Evolutionary conservation across 805 yeast genomes (phyloP).

Genomic region (Zygotorulaspora florentina): DNA sequence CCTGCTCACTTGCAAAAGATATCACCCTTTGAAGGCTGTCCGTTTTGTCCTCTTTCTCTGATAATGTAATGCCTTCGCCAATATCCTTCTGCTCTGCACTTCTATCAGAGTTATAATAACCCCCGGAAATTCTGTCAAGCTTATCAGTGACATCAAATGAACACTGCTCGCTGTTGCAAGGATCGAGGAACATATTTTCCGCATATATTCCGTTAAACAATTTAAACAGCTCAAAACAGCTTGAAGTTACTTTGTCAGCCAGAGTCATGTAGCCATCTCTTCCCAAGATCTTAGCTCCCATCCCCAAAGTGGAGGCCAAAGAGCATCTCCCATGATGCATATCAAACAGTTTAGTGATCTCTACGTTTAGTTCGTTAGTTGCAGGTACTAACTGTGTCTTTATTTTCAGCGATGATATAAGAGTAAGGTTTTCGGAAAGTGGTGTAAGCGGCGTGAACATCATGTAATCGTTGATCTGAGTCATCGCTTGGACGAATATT

Average conservation of each 20-base stretch:
- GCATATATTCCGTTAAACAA: slow-evolving; percentile 34
- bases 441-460: slow-evolving; percentile 45
- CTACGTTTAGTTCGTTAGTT: slow-evolving; percentile 23
- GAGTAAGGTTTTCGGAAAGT: slow-evolving; percentile 22
- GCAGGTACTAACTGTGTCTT: slow-evolving; percentile 20
- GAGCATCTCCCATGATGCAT: slow-evolving; percentile 50
- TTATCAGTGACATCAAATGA: slow-evolving; percentile 20
- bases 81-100: slow-evolving; percentile 3
- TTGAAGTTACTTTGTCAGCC: slow-evolving; percentile 45
- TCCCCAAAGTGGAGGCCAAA: slow-evolving; percentile 50
- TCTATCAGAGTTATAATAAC: slow-evolving; percentile 14
- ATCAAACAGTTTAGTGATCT: slow-evolving; percentile 34
- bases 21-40: slow-evolving; percentile 4
- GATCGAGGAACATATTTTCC: slow-evolving; percentile 31
- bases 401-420: slow-evolving; percentile 21
- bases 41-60: slow-evolving; percentile 5
- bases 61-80: slow-evolving; percentile 5
- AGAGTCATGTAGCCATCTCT: slow-evolving; percentile 12
- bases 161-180: slow-evolving; percentile 14
- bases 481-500: slow-evolving; percentile 37
- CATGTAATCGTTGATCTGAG: slow-evolving; percentile 40
- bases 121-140: slow-evolving; percentile 19
- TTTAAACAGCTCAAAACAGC: slow-evolving; percentile 45
- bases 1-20: slow-evolving; percentile 7
- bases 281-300: slow-evolving; percentile 42